Base-by-base conservation (phyloP, 1,284 basidiomycete genomes). In the Puccinia horiana region DNA sequence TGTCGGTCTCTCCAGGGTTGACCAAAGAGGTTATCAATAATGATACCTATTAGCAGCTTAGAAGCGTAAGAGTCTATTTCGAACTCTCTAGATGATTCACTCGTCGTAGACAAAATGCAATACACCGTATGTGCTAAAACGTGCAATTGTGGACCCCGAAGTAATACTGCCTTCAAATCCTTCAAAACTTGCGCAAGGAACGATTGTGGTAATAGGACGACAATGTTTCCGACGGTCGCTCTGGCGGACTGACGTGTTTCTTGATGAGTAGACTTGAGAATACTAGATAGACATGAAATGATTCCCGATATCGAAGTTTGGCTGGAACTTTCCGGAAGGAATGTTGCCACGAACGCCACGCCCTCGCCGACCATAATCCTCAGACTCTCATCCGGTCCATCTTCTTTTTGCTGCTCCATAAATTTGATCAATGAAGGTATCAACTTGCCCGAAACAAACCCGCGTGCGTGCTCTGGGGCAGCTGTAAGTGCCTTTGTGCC, bases 21-120 rank as follows among this genome's bases (percentile, higher is more conserved):
- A 20, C 96, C 96, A 86, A 98, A 98, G 77, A 98, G 90, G 81
- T 98, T 96, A 85, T 98, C 96, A 0, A 93, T 91, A 1, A 95
- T 92, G 49, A 98, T 89, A 85, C 93, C 91, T 0, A 93, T 92
- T 0, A 94, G 89, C 84, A 94, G 92, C 52, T 90, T 90, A 67
- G 96, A 92, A 83, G 93, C 92, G 26, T 90, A 90, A 61, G 95
- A 93, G 74, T 94, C 90, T 54, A 87, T 81, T 83, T 94, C 91
- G 11, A 92, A 91, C 6, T 56, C 11, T 26, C 29, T 42, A 4
- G 73, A 75, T 26, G 73, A 58, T 44, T 75, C 73, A 40, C n/a
- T 56, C 20, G 37, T 61, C 37, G 40, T 35, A 26, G 73, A 42
- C 26, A 99, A 89, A 44, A 99, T 88, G 0, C 93, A 90, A 86